Percentiles rank a stretch among this genome's conserved stretches.
These are phyloP conservation scores for Halophytophthora polymorphica DNA, from an alignment of 352 stramenopile genomes.

Conservation along the genomic window DNA sequence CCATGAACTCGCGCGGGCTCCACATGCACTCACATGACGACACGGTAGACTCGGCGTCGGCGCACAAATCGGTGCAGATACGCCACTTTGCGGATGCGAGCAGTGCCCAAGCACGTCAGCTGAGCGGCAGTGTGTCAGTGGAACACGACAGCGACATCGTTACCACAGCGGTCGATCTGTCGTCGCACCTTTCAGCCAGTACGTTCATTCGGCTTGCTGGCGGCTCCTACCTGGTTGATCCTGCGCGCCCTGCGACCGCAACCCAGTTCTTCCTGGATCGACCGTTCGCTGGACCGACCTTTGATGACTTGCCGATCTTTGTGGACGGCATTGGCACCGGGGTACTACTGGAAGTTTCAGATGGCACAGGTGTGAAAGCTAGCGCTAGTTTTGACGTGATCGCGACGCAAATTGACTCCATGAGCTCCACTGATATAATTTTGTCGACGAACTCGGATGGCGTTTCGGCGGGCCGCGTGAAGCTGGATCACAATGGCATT, in stretches of 20 bases:
- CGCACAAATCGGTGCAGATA: slow-evolving; percentile 42
- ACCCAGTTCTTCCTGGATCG: slow-evolving; percentile 49
- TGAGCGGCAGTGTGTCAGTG: slow-evolving; percentile 51
- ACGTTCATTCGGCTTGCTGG: slow-evolving; percentile 53
- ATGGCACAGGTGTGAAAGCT: slow-evolving; percentile 8
- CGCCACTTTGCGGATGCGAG: slow-evolving; percentile 53
- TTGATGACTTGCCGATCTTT: slow-evolving; percentile 49
- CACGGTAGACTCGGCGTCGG: slow-evolving; percentile 23
- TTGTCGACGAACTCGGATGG: slow-evolving; percentile 33
- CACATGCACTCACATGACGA: slow-evolving; percentile 48
- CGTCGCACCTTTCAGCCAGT: slow-evolving; percentile 22
- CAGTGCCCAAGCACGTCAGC: slow-evolving; percentile 16
- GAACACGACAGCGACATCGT: slow-evolving; percentile 43
- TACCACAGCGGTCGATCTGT: slow-evolving; percentile 39
- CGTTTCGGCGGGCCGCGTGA: slow-evolving; percentile 22
- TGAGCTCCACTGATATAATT: slow-evolving; percentile 29
- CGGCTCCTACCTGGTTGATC: slow-evolving; percentile 46
- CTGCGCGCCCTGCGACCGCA: slow-evolving; percentile 21
- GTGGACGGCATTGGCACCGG: slow-evolving; percentile 47
- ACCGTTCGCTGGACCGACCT: slow-evolving; percentile 39
- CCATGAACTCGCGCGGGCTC: slow-evolving; percentile 47
- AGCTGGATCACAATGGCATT: slow-evolving; percentile 35
- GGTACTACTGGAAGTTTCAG: slow-evolving; percentile 37
- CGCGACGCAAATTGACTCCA: slow-evolving; percentile 10
- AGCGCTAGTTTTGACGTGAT: slow-evolving; percentile 38